A percentile compares a stretch with the other conserved stretches of the same genome.
Evolutionary conservation across 441 rosid genomes (phyloP).

Genomic region (Gossypium laxum): DNA sequence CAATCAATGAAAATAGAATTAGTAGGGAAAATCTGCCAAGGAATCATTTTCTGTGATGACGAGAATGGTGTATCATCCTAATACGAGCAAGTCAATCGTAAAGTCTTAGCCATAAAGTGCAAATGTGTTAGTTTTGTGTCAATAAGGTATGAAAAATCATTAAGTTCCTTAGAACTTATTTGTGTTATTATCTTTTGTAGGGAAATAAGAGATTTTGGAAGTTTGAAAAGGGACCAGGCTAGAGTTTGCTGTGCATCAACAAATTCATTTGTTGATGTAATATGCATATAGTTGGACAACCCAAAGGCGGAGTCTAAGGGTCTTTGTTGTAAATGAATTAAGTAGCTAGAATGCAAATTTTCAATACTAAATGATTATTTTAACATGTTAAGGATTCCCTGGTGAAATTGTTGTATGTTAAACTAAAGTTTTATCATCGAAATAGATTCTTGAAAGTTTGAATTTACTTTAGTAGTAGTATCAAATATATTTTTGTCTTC

Average conservation of each 20-base stretch:
- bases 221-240: neutral
- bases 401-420: no score
- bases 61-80: neutral
- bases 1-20: no score
- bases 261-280: neutral
- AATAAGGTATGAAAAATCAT: neutral
- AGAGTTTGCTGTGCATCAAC: neutral
- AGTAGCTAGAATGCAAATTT: no score
- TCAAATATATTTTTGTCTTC: no score
- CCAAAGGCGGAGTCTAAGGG: neutral
- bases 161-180: neutral
- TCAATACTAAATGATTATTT: no score
- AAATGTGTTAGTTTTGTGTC: neutral
- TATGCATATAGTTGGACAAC: neutral
- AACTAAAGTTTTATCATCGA: no score
- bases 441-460: no score
- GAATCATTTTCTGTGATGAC: neutral
- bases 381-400: no score
- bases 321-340: no score
- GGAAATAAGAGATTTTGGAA: neutral
- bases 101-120: neutral
- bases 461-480: no score
- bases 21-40: neutral
- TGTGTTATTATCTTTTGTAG: no score
- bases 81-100: neutral